Conservation (phyloP, 2,329 filamentous ascomycete genomes). For the Lasiodiplodia theobromae region DNA sequence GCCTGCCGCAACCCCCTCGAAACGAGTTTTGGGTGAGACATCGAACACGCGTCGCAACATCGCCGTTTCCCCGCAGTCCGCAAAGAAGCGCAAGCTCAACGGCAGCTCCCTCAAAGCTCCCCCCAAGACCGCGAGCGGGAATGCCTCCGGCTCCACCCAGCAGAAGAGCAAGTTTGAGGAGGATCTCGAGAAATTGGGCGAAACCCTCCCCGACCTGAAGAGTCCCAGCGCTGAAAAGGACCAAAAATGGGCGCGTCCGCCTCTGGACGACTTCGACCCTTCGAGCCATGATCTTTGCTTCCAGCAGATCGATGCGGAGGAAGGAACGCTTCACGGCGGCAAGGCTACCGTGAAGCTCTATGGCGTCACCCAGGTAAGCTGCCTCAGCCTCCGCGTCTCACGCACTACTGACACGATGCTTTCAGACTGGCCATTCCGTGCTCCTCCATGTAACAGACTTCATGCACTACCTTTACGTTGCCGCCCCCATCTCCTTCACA, state of each 20-base stretch:
- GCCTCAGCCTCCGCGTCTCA: not conserved
- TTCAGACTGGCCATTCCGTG: conserved; percentile 79
- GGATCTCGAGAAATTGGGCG: conserved; percentile 92
- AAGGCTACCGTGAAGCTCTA: conserved; percentile 87
- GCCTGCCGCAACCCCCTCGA: conserved; percentile 50
- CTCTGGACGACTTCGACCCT: conserved; percentile 67
- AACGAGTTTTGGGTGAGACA: conserved; percentile 56
- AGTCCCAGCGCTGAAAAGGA: conserved; percentile 89
- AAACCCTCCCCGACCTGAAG: conserved; percentile 87
- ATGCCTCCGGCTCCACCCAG: conserved; percentile 67
- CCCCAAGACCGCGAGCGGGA: conserved; percentile 67
- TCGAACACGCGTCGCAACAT: conserved; percentile 54
- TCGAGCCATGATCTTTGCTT: conserved; percentile 78
- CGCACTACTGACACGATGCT: conserved; percentile 46
- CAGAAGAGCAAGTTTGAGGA: conserved; percentile 90
- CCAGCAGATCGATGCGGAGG: conserved; percentile 94
- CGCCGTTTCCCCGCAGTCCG: conserved; percentile 55
- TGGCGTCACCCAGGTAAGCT: conserved; percentile 78
- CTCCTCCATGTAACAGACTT: conserved; percentile 95
- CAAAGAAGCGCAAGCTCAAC: conserved; percentile 88
- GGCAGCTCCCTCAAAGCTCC: conserved; percentile 67
- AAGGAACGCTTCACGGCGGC: conserved; percentile 81
- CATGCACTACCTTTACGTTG: conserved; percentile 93
- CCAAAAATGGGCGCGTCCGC: conserved; percentile 83
- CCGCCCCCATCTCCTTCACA: conserved; percentile 82